These are phyloP conservation scores for Talaromyces albobiverticillius DNA, from an alignment of 2,329 filamentous ascomycete species.

Conservation along the genomic window DNA sequence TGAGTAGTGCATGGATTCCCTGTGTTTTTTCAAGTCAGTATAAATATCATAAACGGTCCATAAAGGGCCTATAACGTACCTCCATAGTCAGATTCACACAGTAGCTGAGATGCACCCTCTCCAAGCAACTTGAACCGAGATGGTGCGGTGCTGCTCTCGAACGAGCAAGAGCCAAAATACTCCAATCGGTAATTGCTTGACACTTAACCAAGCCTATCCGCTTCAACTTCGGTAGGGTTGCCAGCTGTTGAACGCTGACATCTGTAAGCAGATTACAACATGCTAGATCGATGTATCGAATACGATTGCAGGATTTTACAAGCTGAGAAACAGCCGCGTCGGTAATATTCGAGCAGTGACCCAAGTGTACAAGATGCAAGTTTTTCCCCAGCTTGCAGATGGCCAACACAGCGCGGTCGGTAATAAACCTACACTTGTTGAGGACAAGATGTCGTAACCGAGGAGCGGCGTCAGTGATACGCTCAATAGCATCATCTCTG, in stretches of 20 bases:
- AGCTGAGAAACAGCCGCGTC: constrained; percentile 82
- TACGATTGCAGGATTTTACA: constrained; percentile 83
- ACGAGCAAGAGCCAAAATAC: constrained; percentile 78
- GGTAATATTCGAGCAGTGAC: constrained; percentile 88
- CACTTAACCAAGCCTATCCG: constrained; percentile 95
- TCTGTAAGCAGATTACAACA: constrained; percentile 90
- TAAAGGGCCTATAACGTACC: constrained; percentile 51
- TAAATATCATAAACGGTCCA: background rate
- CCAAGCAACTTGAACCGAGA: constrained; percentile 66
- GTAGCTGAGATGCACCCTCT: constrained; percentile 94
- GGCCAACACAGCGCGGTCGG: constrained; percentile 79
- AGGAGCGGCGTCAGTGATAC: constrained; percentile 81
- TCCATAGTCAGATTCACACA: constrained; percentile 79
- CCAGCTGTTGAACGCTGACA: constrained; percentile 76
- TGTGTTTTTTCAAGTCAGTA: constrained; percentile 39
- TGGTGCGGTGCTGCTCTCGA: constrained; percentile 55
- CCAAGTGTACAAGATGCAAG: constrained; percentile 91
- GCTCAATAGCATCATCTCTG: constrained; percentile 82
- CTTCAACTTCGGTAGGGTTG: constrained; percentile 86
- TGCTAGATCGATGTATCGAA: constrained; percentile 96
- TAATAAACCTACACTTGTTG: constrained; percentile 90
- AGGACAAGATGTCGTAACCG: constrained; percentile 88
- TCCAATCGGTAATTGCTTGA: constrained; percentile 80
- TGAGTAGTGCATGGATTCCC: constrained; percentile 87
- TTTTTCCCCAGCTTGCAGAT: constrained; percentile 93